Evolutionary conservation across 352 stramenopile genomes (phyloP), one percentile per base, ranked within the genome.

Genomic region (Globisporangium lucens): DNA sequence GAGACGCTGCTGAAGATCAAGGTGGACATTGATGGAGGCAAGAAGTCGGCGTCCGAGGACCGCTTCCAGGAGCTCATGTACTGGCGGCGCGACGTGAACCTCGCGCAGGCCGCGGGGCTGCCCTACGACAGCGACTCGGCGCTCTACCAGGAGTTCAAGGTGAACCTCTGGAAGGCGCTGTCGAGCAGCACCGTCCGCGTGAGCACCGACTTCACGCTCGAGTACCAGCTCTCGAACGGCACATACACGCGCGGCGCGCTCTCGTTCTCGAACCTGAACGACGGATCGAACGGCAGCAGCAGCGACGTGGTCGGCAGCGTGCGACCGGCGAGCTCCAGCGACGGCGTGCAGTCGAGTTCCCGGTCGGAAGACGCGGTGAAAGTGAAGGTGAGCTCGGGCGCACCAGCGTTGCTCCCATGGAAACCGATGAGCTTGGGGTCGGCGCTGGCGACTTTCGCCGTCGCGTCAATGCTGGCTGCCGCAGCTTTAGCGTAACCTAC

Each of bases 1-100:
- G 80, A 90, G 52, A 89, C 78, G n/a, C 68, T 90, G 46, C 69
- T 89, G 35, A 89, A 87, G 65, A 85, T 90, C 58, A 77, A 74
- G 61, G 73, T 82, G 17, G 75, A 84, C 67, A 62, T 84, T 5
- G 61, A 75, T 2, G 52, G 76, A 47, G 64, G 65, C 2, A 12
- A 51, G 2, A 63, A 76, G 20, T 52, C 65, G 3, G 78, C 82
- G 7, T 75, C 71, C 22, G 75, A 74, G 15, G 59, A 79, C 24
- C 73, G 80, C 33, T 89, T 89, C 61, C 73, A 77, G 36, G 69
- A 83, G 49, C 71, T 90, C 49, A 73, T 90, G 66, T 46, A 77
- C 22, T 90, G 80, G 78, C 70, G 82, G 17, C 79, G 80, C n/a
- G 69, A 87, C 30, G 74, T 77, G 10, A 81, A 89, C 52, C 56